Evolutionary conservation across 192 early-diverging fungal genomes (phyloP), one percentile per base, ranked within the genome.

Genomic region (Backusella westeae): DNA sequence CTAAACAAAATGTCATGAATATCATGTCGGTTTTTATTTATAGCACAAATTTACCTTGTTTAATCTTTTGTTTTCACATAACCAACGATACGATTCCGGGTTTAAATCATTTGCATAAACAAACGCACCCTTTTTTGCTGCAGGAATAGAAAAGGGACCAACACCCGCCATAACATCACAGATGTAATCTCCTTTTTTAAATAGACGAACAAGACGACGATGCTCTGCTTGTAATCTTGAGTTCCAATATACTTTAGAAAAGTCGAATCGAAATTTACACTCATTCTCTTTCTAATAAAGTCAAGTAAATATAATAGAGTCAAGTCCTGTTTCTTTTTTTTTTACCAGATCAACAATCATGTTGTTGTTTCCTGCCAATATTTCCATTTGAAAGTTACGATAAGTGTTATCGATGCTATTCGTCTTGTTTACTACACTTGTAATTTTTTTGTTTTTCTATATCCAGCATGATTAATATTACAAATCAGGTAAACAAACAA

Each of bases 91-190:
- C 6, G 96, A 97, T 9, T 84, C 85, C 15, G 98, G 98, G 81
- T 99, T 99, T 70, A 99, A 83, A 78, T 99, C 98, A 83, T 99
- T 99, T 29, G 96, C 96, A 88, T 96, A 98, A 9, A 99, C 97
- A 56, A 89, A 81, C 23, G 91, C 91, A 4, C 90, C 91, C 29
- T 87, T 88, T 82, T 93, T 95, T 1, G 94, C 94, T 0, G 97
- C 96, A 23, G 98, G 97, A 19, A 99, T 67, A 0, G 96, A 95
- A 86, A 98, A 99, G 17, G 98, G 98, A 0, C 95, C 98, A 1
- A 98, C 95, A n/a, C 98, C 98, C 10, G 93, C 97, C 87, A 99
- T 93, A 3, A 97, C 96, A 83, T 99, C 98, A 75, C 96, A 98
- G 8, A 99, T 84, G 49, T 88, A 85, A 29, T 94, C 90, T 3